Conservation (phyloP, 371 early-diverging fungal genomes). For the Mortierella sp. region DNA sequence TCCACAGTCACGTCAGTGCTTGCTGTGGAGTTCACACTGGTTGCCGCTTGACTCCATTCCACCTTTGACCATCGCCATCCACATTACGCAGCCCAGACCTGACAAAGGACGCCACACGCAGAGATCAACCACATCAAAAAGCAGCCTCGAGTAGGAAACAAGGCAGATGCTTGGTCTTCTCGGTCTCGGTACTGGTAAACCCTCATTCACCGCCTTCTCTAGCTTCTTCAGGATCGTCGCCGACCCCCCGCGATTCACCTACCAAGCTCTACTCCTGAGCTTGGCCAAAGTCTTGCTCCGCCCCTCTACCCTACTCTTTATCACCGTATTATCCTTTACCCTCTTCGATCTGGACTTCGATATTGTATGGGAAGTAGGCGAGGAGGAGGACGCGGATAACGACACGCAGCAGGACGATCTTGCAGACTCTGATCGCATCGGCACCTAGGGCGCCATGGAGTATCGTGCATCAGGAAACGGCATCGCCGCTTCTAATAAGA, state of each 20-base stretch:
- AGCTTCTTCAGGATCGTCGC: conserved; percentile 32
- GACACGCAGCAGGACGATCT: conserved; percentile 20
- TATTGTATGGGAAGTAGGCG: conserved; percentile 47
- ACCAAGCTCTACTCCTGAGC: conserved; percentile 22
- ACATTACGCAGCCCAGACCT: neutral
- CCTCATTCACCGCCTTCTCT: conserved; percentile 36
- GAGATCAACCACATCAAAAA: neutral
- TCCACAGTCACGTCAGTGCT: no score
- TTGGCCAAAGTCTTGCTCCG: conserved; percentile 41
- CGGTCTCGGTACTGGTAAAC: conserved; percentile 47
- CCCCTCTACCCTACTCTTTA: conserved; percentile 24
- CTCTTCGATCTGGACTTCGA: conserved; percentile 46
- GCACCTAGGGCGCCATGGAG: conserved; percentile 18
- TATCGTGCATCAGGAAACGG: neutral
- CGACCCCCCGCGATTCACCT: conserved; percentile 34
- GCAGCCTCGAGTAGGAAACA: conserved; percentile 1
- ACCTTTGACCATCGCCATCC: neutral
- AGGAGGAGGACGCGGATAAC: conserved; percentile 29
- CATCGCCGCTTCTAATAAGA: conserved; percentile 20
- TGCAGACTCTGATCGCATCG: conserved; percentile 10
- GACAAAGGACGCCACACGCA: neutral
- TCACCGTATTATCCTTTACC: conserved; percentile 33
- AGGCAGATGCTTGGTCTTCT: conserved; percentile 51
- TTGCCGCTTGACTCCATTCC: conserved; percentile 23
- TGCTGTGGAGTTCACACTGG: no score